These are phyloP conservation scores for Phytopythium sindhum DNA, from an alignment of 352 stramenopile species.

Conservation along the genomic window DNA sequence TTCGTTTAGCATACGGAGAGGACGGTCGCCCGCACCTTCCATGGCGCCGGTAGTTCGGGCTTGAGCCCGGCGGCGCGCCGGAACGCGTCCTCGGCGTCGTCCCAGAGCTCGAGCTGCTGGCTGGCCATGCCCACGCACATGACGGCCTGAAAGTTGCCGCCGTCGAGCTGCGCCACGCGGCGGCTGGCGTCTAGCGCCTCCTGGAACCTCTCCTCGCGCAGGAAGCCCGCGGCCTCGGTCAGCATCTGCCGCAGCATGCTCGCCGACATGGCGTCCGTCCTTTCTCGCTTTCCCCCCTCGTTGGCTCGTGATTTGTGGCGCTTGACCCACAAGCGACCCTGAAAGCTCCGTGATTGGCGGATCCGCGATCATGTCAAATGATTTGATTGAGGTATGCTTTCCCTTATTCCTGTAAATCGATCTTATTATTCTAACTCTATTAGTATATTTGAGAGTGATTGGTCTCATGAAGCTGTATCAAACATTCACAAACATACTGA, in stretches of 20 bases:
- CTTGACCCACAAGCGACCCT: neutral
- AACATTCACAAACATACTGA: neutral
- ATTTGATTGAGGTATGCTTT: neutral
- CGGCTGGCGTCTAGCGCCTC: slow-evolving; percentile 62
- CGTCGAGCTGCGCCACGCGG: slow-evolving; percentile 72
- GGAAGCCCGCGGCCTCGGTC: slow-evolving; percentile 57
- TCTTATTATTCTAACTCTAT: too few species aligned
- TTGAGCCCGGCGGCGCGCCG: slow-evolving; percentile 63
- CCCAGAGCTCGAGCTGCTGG: slow-evolving; percentile 72
- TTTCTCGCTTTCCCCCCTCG: neutral
- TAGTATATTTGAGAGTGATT: too few species aligned
- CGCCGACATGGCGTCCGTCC: slow-evolving; percentile 40
- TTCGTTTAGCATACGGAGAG: neutral
- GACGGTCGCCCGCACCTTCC: slow-evolving; percentile 49
- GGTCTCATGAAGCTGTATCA: too few species aligned
- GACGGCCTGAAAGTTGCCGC: slow-evolving; percentile 80
- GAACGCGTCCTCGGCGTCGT: slow-evolving; percentile 68
- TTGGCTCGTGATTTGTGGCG: neutral
- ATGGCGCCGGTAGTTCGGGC: slow-evolving; percentile 64
- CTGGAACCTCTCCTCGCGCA: slow-evolving; percentile 76
- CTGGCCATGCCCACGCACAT: slow-evolving; percentile 78
- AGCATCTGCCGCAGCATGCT: slow-evolving; percentile 77
- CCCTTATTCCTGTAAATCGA: too few species aligned
- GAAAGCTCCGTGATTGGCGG: too few species aligned
- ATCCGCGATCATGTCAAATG: neutral